Conservation (phyloP, 148 eudicot genomes). For the Arbutus unedo region DNA sequence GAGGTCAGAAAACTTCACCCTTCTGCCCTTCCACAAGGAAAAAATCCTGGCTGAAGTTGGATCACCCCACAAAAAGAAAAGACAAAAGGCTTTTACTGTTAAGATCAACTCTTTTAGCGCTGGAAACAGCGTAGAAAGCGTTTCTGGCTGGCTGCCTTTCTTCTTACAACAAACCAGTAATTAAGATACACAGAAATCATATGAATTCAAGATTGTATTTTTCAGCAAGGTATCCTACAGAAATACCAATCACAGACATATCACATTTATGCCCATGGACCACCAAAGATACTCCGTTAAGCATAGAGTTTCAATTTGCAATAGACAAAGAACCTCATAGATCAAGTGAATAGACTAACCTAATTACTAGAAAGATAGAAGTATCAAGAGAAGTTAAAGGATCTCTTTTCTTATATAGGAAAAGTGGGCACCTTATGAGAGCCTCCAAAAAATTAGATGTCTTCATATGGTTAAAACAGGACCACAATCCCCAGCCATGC, state of each 20-base stretch:
- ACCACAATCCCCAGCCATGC: not conserved
- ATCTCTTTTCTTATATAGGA: not conserved
- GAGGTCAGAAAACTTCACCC: slow-evolving; percentile 20
- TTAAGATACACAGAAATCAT: not conserved
- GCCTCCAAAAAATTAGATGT: not conserved
- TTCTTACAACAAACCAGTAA: too few species aligned
- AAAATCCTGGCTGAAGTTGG: not conserved
- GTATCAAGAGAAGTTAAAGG: not conserved
- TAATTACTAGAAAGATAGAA: not conserved
- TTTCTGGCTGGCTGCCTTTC: not conserved
- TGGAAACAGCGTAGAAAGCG: not conserved
- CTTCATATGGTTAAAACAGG: not conserved
- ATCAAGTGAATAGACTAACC: not conserved
- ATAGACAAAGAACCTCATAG: slow-evolving; percentile 1
- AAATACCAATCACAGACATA: slow-evolving; percentile 6
- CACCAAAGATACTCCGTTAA: not conserved
- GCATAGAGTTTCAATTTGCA: not conserved
- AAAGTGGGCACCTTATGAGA: not conserved
- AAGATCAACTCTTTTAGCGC: not conserved
- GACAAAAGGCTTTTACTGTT: not conserved
- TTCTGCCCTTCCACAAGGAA: not conserved
- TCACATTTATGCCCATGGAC: not conserved
- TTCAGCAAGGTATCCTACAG: not conserved
- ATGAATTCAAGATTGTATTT: not conserved
- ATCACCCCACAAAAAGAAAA: not conserved